Percentiles rank a stretch among this genome's conserved stretches.
Evolutionary conservation across 441 rosid genomes (phyloP).

Genomic region (Geranium incanum): DNA sequence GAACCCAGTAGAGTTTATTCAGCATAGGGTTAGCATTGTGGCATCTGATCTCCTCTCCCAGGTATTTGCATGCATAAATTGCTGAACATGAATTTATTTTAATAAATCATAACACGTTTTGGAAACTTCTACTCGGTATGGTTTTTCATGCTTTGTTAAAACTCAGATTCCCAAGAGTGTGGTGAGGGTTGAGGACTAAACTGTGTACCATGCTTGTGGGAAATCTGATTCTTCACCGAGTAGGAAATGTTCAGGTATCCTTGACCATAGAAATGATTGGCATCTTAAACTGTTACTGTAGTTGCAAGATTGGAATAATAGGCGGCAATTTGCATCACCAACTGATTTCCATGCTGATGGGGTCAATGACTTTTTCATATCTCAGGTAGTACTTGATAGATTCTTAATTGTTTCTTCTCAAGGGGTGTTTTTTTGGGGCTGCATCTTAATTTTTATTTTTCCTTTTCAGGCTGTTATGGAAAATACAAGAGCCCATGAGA

Average conservation of each 20-base stretch:
- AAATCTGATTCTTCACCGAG: background rate
- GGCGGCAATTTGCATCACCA: conserved; percentile 68
- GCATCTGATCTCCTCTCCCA: conserved; percentile 90
- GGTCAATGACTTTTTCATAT: conserved; percentile 77
- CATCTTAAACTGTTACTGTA: conserved; percentile 24
- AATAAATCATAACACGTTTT: background rate
- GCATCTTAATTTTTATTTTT: conserved; percentile 24
- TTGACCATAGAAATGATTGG: conserved; percentile 11
- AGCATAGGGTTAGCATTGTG: conserved; percentile 61
- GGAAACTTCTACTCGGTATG: conserved; percentile 7
- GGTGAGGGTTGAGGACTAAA: background rate
- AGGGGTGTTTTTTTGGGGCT: conserved; percentile 12
- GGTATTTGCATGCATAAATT: conserved; percentile 39
- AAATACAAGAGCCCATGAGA: conserved; percentile 86
- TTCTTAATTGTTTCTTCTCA: conserved; percentile 20
- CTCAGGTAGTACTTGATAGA: conserved; percentile 55
- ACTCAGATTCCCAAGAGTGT: background rate
- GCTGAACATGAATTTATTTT: conserved; percentile 13
- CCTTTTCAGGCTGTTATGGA: conserved; percentile 64
- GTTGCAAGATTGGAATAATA: conserved; percentile 98
- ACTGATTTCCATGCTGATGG: conserved; percentile 90
- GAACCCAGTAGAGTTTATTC: conserved; percentile 53
- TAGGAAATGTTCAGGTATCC: background rate
- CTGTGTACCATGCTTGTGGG: background rate
- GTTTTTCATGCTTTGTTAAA: conserved; percentile 7